These are phyloP conservation scores for Anthracocystis walkeri DNA, from an alignment of 1,284 basidiomycete genomes.

Conservation along the genomic window DNA sequence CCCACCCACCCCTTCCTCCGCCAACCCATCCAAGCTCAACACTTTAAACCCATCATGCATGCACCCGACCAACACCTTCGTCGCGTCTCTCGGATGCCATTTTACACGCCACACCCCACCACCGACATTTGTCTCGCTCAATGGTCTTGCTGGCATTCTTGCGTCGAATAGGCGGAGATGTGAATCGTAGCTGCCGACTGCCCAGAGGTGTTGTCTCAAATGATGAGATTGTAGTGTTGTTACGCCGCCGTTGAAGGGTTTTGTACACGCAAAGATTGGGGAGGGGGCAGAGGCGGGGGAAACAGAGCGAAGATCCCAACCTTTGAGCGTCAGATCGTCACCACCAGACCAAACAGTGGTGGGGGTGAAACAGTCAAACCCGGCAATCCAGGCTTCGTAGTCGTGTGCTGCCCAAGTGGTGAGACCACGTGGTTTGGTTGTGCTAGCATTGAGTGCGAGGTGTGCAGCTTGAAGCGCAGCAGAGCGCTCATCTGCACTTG, in stretches of 20 bases:
- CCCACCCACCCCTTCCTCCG: conserved; percentile 5
- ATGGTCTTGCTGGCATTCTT: conserved; percentile 76
- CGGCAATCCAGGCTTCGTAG: conserved; percentile 92
- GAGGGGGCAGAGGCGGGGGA: conserved; percentile 19
- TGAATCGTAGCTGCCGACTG: conserved; percentile 93
- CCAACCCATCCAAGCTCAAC: conserved; percentile 29
- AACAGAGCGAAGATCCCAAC: conserved; percentile 79
- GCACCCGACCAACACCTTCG: conserved; percentile 83
- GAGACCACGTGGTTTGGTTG: conserved; percentile 39
- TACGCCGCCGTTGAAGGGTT: conserved; percentile 89
- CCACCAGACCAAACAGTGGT: conserved; percentile 86
- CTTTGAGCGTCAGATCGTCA: conserved; percentile 89
- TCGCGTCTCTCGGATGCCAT: conserved; percentile 81
- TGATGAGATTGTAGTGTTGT: conserved; percentile 90
- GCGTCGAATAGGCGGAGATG: conserved; percentile 85
- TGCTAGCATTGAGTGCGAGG: conserved; percentile 22
- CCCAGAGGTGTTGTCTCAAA: conserved; percentile 81
- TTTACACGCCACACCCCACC: conserved; percentile 96
- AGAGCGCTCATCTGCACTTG: conserved; percentile 23
- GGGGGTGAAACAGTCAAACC: conserved; percentile 83
- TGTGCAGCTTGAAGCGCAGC: conserved; percentile 13
- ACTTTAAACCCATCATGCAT: conserved; percentile 97
- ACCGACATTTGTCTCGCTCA: conserved; percentile 79
- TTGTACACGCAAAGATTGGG: conserved; percentile 78
- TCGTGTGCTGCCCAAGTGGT: conserved; percentile 86